Base-by-base conservation (phyloP, 768 basidiomycete genomes). In the Pleurotus tuoliensis region DNA sequence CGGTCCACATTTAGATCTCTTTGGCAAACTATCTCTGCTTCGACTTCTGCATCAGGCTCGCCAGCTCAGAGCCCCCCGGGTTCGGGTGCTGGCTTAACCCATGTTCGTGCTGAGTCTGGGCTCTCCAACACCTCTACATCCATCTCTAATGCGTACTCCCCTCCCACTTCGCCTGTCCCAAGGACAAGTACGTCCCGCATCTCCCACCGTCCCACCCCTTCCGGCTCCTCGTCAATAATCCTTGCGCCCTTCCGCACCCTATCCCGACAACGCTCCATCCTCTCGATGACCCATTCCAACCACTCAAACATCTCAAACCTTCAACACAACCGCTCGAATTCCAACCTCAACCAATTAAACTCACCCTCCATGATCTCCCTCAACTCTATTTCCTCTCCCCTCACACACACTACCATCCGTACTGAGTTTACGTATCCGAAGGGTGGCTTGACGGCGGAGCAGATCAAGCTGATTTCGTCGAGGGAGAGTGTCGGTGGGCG, bases 331-430 rank as follows among this genome's bases (percentile, higher is more conserved):
- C 30, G 30, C 30, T 34, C 30, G 30, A 34, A 34, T 34, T 34
- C 30, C 30, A 34, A 34, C 8, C 30, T n/a, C 5, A 69, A 69
- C 57, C 69, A 73, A 55, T 76, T 84, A 47, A 82, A 77, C 34
- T 88, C 86, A 1, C 83, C 88, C 6, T 88, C 88, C 16, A 73
- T 79, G 53, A 83, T 90, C 56, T 90, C 90, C 15, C 74, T 91
- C 37, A 76, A 83, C 60, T 88, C 82, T 8, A 92, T 93, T 56
- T 90, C 88, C 4, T 65, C 87, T 4, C 91, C 91, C 5, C 79
- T 93, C 7, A 78, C 84, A 5, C 88, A 93, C 66, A 92, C 91
- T 9, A 72, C 80, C 24, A 73, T 80, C 18, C 83, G 87, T 20
- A 86, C 90, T 1, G 85, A 87, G 65, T 88, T 91, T 59, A 79